Percentiles rank a stretch among this genome's conserved stretches.
These are phyloP conservation scores for Candida glucosophila DNA, from an alignment of 1,139 yeast genomes.

Conservation along the genomic window DNA sequence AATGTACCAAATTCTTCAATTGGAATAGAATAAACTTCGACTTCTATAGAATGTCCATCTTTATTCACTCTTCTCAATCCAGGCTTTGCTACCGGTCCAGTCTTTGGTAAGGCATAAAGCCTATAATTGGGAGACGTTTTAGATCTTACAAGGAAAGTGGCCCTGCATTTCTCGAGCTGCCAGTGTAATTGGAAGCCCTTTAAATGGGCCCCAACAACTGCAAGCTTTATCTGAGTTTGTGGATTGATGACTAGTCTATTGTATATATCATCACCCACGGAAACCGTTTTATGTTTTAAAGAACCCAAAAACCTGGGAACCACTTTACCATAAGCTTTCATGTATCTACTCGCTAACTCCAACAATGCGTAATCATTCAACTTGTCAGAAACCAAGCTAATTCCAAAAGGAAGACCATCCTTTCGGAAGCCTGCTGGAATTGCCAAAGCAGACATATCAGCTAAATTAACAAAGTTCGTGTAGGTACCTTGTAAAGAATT, in stretches of 20 bases:
- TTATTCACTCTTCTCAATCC: constrained; percentile 66
- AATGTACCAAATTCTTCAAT: constrained; percentile 69
- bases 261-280: constrained; percentile 12
- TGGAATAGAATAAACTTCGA: constrained; percentile 83
- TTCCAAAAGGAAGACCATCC: constrained; percentile 87
- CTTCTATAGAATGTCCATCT: constrained; percentile 51
- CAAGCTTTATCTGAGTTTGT: constrained; percentile 41
- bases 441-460: constrained; percentile 87
- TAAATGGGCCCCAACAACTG: constrained; percentile 95
- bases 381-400: constrained; percentile 72
- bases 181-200: constrained; percentile 85
- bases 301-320: constrained; percentile 26
- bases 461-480: constrained; percentile 92
- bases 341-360: constrained; percentile 69
- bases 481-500: constrained; percentile 93
- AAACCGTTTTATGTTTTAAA: constrained; percentile 31
- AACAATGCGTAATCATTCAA: constrained; percentile 85
- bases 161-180: constrained; percentile 84
- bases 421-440: constrained; percentile 79
- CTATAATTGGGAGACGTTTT: constrained; percentile 66
- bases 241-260: constrained; percentile 35
- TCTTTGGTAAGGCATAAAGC: constrained; percentile 74
- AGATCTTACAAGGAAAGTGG: constrained; percentile 59
- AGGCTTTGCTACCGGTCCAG: constrained; percentile 79
- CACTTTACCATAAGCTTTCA: constrained; percentile 25